phyloP scores from a whole-genome alignment of 331 rosid species.

The Dryas integrifolia region DNA sequence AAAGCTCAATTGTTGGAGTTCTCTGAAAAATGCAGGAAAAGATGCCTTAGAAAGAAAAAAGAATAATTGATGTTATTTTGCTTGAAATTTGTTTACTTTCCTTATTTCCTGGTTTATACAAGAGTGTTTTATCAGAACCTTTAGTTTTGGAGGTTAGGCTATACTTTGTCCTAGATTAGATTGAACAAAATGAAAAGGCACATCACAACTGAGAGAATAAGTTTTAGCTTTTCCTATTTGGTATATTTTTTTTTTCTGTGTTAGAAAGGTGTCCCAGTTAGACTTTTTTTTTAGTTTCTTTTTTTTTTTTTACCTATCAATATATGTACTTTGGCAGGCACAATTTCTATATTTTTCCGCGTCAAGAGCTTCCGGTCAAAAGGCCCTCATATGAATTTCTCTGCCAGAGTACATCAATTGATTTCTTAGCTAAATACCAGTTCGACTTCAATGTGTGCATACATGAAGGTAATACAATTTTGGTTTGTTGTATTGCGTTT shows the following conservation, averaged over 20 bases:
- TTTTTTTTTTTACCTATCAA: neutral
- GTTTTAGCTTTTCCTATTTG: no score
- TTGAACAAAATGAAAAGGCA: neutral
- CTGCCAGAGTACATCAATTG: constrained; percentile 85
- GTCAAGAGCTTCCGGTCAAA: constrained; percentile 53
- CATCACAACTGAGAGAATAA: neutral
- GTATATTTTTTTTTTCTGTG: neutral
- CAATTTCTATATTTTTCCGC: constrained; percentile 85
- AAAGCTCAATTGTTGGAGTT: neutral
- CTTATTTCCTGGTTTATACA: neutral
- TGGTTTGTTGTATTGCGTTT: constrained; percentile 21
- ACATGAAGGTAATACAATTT: constrained; percentile 61
- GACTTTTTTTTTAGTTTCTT: neutral
- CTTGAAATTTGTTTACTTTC: neutral
- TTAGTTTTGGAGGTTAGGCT: neutral
- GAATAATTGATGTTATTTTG: neutral
- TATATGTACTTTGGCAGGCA: constrained; percentile 47
- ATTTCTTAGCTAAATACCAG: constrained; percentile 85
- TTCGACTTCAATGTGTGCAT: constrained; percentile 87
- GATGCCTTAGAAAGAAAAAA: neutral
- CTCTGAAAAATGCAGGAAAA: neutral
- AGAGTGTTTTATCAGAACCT: neutral
- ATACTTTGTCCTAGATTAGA: neutral
- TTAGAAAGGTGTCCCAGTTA: neutral
- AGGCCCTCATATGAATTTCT: constrained; percentile 66